Base-by-base conservation (phyloP, 441 rosid species). In the Caryocar brasiliense region DNA sequence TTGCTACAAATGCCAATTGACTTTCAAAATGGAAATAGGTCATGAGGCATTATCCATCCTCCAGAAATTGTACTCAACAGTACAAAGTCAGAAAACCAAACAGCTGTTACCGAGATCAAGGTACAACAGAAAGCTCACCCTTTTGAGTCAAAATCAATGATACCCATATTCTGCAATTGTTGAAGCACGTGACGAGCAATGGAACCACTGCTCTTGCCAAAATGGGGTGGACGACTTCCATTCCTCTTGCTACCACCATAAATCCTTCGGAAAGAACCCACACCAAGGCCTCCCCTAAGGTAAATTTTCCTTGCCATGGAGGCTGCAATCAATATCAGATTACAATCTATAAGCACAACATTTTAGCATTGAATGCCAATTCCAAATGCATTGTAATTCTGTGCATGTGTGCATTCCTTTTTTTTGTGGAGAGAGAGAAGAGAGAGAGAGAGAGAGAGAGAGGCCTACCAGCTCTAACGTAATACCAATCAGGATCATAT, bases 231-330 rank as follows among this genome's bases (percentile, higher is more conserved):
- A 13, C 94, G 86, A 51, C 91, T 84, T 11, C 96, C 94, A 34
- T 87, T 84, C 62, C 96, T 87, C 76, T 87, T 75, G 83, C 94
- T 87, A 0, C 94, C 96, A 28, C 96, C 96, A 49, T 87, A 87
- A 40, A 84, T 87, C 62, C 96, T 84, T 13, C 77, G 69, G 63
- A 87, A 84, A 40, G 91, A 84, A 65, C 96, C 96, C 9, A 87
- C 94, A 13, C 96, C 96, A 23, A 84, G 88, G 36, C 96, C 96
- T 33, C 91, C 94, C 62, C 94, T 82, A 32, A 87, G 51, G 67
- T 84, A 84, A 17, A 87, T 79, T 68, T 87, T 87, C 72, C 96
- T 82, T 6, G 88, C 96, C 87, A 87, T 87, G 12, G 94, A 87
- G 1, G 96, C 96, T 87, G 64, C 65, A 61, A 58, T 13, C 1